Percentiles rank a stretch among this genome's conserved stretches.
Evolutionary conservation across 2,329 filamentous ascomycete species (phyloP).

Genomic region (Aspergillus neoniger): DNA sequence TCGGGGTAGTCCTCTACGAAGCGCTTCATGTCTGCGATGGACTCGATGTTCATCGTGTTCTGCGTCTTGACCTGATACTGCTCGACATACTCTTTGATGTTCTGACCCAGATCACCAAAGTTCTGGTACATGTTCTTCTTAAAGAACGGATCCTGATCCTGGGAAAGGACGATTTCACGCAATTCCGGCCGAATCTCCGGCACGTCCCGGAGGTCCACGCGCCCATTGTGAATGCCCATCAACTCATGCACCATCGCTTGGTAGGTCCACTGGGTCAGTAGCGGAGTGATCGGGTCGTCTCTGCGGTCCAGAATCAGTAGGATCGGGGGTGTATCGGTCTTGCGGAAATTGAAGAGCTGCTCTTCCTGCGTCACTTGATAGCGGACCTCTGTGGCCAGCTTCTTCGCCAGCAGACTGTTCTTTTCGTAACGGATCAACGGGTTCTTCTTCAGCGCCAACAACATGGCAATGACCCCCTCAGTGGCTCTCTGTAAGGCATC

Average conservation of each 20-base stretch:
- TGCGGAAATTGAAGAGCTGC: constrained; percentile 93
- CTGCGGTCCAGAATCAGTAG: constrained; percentile 85
- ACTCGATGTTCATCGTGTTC: constrained; percentile 92
- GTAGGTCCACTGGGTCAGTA: constrained; percentile 98
- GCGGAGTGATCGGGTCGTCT: constrained; percentile 90
- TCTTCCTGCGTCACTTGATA: constrained; percentile 96
- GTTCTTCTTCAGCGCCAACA: constrained; percentile 93
- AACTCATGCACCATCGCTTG: constrained; percentile 99
- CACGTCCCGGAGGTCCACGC: constrained; percentile 82
- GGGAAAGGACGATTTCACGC: constrained; percentile 90
- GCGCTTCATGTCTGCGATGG: constrained; percentile 97
- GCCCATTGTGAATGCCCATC: constrained; percentile 90
- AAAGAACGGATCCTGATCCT: constrained; percentile 98
- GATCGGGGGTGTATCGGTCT: constrained; percentile 91
- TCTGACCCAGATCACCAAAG: constrained; percentile 91
- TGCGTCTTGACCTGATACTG: constrained; percentile 99
- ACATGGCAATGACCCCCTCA: constrained; percentile 79
- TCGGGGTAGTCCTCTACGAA: constrained; percentile 99
- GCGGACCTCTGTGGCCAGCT: constrained; percentile 86
- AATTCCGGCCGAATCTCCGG: constrained; percentile 83
- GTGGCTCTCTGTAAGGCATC: constrained; percentile 83
- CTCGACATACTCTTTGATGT: constrained; percentile 98
- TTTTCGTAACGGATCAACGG: constrained; percentile 91
- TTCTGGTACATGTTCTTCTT: constrained; percentile 99
- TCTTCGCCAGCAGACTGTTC: constrained; percentile 86